Evolutionary conservation across 2,329 filamentous ascomycete genomes (phyloP), one percentile per base, ranked within the genome.

Genomic region (Sporothrix globosa): DNA sequence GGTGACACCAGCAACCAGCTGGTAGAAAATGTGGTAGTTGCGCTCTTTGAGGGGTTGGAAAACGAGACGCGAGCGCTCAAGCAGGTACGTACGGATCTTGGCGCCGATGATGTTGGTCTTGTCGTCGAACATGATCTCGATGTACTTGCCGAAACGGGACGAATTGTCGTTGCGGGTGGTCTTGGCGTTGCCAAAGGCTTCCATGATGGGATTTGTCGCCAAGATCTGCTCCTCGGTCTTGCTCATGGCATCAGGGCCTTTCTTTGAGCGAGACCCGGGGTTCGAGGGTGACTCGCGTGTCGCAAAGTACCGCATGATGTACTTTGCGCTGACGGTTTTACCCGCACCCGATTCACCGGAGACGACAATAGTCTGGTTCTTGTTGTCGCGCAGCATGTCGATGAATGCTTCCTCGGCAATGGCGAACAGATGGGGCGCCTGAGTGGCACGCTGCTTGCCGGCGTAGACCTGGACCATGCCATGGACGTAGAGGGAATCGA

Each of bases 391-490:
- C 78, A 99, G 83, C 96, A 99, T 99, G 84, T 99, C 96, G 92
- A 95, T 93, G 83, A 98, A 99, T 72, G 96, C 94, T 82, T 99
- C 96, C 81, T 99, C 96, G 56, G 96, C 96, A 82, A 99, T 99
- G 75, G 96, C 96, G 82, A 99, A 99, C 78, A 99, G 83, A 88
- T 99, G 96, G 69, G 96, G 96, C 71, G 96, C 96, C 82, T 98
- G 96, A 71, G 96, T 97, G 72, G 94, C 93, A 81, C 96, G 88
- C 81, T 97, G 94, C 82, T 95, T 98, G 78, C 96, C 96, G 70
- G 96, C 94, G 82, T 99, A 99, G 52, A 98, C 93, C 81, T 99
- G 96, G n/a, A 99, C 94, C 95, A 99, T 99, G 75, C 96, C 96
- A 21, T 95, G 94, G 13, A 99, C 96, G 81, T 99, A 99, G 78